Evolutionary conservation across 1,139 yeast genomes (phyloP).

Genomic region (Blastobotrys malaysiensis): DNA sequence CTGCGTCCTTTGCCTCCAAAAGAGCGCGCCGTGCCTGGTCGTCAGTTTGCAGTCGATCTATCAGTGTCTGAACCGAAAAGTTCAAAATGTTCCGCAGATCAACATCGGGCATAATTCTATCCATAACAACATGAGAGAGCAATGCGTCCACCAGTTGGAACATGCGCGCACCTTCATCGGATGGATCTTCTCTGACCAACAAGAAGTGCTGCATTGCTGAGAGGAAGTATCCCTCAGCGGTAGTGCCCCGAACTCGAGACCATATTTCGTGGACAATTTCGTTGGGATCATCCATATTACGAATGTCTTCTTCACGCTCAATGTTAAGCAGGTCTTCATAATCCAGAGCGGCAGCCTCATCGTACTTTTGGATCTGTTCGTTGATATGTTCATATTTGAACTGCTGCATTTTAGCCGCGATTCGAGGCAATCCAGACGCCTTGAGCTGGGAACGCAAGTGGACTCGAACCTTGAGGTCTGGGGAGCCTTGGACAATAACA

Average conservation of each 20-base stretch:
- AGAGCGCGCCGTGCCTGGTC: constrained; percentile 81
- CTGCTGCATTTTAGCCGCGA: constrained; percentile 56
- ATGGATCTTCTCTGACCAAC: constrained; percentile 40
- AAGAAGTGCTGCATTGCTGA: constrained; percentile 83
- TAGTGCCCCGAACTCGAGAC: constrained; percentile 65
- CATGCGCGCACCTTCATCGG: constrained; percentile 65
- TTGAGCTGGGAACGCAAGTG: constrained; percentile 72
- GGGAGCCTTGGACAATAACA: constrained; percentile 60
- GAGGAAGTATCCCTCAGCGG: constrained; percentile 60
- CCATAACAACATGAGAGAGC: constrained; percentile 71
- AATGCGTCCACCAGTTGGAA: constrained; percentile 78
- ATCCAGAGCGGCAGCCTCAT: constrained; percentile 64
- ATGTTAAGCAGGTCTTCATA: constrained; percentile 57
- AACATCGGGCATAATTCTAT: constrained; percentile 42
- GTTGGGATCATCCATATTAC: constrained; percentile 53
- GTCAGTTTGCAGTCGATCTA: constrained; percentile 80
- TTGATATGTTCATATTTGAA: constrained; percentile 59
- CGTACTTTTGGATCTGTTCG: constrained; percentile 62
- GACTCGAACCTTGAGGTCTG: constrained; percentile 60
- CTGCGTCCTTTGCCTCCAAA: constrained; percentile 62
- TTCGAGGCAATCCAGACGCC: constrained; percentile 66
- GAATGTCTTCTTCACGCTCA: constrained; percentile 51
- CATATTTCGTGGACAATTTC: constrained; percentile 65
- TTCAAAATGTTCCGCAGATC: constrained; percentile 75
- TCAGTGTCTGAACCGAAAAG: constrained; percentile 73